A percentile compares a stretch with the other conserved stretches of the same genome.
These are phyloP conservation scores for Baorangia bicolor DNA, from an alignment of 768 basidiomycete species.

Conservation along the genomic window DNA sequence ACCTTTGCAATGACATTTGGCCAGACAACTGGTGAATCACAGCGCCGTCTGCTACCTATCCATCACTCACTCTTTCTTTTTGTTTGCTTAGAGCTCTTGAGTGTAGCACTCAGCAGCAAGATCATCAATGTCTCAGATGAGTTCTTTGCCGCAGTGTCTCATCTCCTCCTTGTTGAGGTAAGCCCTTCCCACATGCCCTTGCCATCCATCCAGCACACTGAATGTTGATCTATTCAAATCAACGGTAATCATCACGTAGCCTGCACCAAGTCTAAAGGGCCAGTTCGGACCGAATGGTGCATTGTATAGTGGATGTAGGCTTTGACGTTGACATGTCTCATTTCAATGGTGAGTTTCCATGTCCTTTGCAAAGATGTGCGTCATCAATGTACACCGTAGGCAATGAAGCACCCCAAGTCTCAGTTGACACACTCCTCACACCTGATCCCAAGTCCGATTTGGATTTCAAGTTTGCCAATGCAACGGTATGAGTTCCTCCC, in stretches of 20 bases:
- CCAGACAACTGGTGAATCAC: conserved; percentile 54
- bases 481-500: conserved; percentile 61
- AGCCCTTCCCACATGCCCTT: conserved; percentile 24
- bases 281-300: conserved; percentile 97
- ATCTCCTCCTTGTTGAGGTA: conserved; percentile 83
- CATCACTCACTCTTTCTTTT: neutral
- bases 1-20: conserved; percentile 49
- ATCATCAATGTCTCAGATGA: conserved; percentile 86
- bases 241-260: conserved; percentile 42
- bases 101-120: conserved; percentile 75
- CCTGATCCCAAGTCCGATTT: conserved; percentile 42
- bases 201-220: neutral
- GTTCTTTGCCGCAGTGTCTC: conserved; percentile 87
- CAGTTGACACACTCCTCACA: conserved; percentile 62
- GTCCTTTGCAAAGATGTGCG: neutral
- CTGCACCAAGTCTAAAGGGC: conserved; percentile 87
- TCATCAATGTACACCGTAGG: conserved; percentile 40
- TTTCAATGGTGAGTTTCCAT: conserved; percentile 67
- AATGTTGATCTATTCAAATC: neutral
- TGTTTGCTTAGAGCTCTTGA: conserved; percentile 94
- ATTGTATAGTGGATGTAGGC: conserved; percentile 83
- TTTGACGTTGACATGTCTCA: conserved; percentile 96
- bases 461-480: conserved; percentile 44
- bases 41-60: too few relatives aligned
- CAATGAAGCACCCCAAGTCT: conserved; percentile 83